Percentiles rank a stretch among this genome's conserved stretches.
These are phyloP conservation scores for Ulmus americana DNA, from an alignment of 331 rosid species.

Conservation along the genomic window DNA sequence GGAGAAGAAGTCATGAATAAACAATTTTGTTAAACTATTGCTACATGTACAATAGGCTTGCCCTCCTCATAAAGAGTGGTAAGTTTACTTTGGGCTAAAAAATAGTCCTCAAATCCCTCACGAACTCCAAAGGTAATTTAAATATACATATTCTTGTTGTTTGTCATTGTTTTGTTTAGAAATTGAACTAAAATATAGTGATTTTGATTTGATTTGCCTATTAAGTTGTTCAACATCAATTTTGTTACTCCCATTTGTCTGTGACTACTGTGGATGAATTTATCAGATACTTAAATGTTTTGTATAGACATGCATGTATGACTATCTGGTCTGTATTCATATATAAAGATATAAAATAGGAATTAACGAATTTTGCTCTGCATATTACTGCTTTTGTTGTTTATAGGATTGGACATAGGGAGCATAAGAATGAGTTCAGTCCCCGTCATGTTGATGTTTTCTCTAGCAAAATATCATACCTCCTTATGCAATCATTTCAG, in stretches of 20 bases:
- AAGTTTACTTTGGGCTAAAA: too few species aligned
- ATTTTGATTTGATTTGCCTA: too few species aligned
- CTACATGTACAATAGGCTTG: too few species aligned
- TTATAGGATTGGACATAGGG: conserved; percentile 89
- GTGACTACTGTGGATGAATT: not conserved
- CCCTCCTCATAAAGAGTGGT: too few species aligned
- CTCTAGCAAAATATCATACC: conserved; percentile 65
- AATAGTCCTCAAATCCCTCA: too few species aligned
- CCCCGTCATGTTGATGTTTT: conserved; percentile 90
- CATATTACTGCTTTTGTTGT: conserved; percentile 14
- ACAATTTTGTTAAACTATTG: conserved; percentile 51
- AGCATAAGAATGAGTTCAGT: conserved; percentile 95
- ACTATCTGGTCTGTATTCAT: not conserved
- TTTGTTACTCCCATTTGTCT: too few species aligned
- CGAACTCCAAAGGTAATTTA: too few species aligned
- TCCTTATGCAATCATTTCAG: conserved; percentile 74
- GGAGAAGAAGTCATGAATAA: conserved; percentile 34
- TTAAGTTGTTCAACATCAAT: too few species aligned
- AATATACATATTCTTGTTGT: too few species aligned
- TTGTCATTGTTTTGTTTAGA: too few species aligned
- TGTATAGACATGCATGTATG: not conserved
- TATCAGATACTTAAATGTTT: not conserved
- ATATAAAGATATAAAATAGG: not conserved
- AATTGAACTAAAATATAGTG: too few species aligned
- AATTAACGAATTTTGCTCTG: not conserved